These are phyloP conservation scores for Saccharomycopsis schoenii DNA, from an alignment of 805 yeast genomes.

Conservation along the genomic window DNA sequence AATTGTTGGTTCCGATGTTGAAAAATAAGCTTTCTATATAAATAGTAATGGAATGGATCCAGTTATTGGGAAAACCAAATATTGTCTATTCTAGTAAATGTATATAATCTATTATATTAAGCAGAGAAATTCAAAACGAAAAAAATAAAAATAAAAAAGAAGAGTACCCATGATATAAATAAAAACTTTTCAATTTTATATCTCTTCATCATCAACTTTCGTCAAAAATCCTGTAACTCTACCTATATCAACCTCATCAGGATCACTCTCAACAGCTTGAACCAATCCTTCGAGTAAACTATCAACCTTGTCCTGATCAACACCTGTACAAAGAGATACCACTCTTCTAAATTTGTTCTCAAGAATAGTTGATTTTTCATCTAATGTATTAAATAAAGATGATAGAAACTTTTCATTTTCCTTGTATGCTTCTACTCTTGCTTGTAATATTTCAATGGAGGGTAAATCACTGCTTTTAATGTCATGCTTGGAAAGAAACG, in stretches of 20 bases:
- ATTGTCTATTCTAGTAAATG: background rate
- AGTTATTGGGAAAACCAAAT: background rate
- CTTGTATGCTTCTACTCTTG: conserved; percentile 73
- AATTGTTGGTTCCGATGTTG: conserved; percentile 54
- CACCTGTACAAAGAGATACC: conserved; percentile 83
- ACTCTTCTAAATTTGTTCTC: conserved; percentile 80
- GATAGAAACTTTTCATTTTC: conserved; percentile 53
- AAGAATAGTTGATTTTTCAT: conserved; percentile 42
- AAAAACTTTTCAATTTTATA: background rate
- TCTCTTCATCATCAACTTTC: conserved; percentile 32
- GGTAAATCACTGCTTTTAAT: conserved; percentile 26
- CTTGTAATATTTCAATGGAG: conserved; percentile 43
- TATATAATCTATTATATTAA: background rate
- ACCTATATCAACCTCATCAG: conserved; percentile 53
- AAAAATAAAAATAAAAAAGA: background rate
- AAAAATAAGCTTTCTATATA: background rate
- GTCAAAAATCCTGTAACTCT: conserved; percentile 45
- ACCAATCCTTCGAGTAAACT: conserved; percentile 72
- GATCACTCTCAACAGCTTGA: conserved; percentile 84
- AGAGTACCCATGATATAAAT: background rate
- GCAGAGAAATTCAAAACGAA: background rate
- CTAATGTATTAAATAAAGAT: conserved; percentile 41
- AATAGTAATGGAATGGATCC: background rate
- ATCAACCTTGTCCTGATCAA: conserved; percentile 72
- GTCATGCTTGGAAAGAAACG: conserved; percentile 19